Evolutionary conservation across 2,329 filamentous ascomycete species (phyloP).

Genomic region (Mycosphaerella sp.): DNA sequence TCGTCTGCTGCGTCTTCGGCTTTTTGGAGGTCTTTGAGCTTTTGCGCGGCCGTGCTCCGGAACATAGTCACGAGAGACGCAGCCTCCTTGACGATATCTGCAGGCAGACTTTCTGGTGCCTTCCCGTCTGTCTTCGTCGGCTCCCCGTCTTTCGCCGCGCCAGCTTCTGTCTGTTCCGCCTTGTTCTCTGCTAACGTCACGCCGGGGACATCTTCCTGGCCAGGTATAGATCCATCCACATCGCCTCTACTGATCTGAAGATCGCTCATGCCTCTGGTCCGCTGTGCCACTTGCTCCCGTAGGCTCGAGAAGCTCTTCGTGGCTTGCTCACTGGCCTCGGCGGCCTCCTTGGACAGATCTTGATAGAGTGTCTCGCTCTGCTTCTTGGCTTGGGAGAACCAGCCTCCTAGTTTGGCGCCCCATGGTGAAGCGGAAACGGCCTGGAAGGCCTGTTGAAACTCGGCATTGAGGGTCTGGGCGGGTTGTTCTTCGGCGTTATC

Average conservation of each 20-base stretch:
- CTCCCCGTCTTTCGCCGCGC: conserved; percentile 5
- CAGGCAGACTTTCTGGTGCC: conserved; percentile 42
- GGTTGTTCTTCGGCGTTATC: conserved; percentile 22
- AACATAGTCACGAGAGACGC: conserved; percentile 69
- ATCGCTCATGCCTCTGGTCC: conserved; percentile 27
- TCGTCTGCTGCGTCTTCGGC: conserved; percentile 97
- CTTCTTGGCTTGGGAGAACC: conserved; percentile 87
- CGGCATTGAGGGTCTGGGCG: conserved; percentile 58
- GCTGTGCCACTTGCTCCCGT: conserved; percentile 35
- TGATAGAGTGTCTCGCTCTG: conserved; percentile 84
- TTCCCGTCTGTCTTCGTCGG: conserved; percentile 15
- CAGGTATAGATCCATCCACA: conserved; percentile 26
- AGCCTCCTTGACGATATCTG: conserved; percentile 50
- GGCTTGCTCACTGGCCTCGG: conserved; percentile 62
- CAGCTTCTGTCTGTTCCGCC: conserved; percentile 6
- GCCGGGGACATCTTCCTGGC: conserved; percentile 29
- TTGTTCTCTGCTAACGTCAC: neutral
- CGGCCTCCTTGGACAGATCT: conserved; percentile 74
- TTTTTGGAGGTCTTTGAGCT: conserved; percentile 79
- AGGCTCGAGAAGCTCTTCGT: conserved; percentile 71
- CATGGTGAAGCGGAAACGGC: conserved; percentile 87
- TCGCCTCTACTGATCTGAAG: conserved; percentile 6
- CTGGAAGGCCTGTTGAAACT: conserved; percentile 92
- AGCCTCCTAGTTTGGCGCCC: conserved; percentile 81
- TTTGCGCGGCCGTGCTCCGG: conserved; percentile 34